Evolutionary conservation across 2,329 filamentous ascomycete species (phyloP).

Genomic region (Diatrype stigma): DNA sequence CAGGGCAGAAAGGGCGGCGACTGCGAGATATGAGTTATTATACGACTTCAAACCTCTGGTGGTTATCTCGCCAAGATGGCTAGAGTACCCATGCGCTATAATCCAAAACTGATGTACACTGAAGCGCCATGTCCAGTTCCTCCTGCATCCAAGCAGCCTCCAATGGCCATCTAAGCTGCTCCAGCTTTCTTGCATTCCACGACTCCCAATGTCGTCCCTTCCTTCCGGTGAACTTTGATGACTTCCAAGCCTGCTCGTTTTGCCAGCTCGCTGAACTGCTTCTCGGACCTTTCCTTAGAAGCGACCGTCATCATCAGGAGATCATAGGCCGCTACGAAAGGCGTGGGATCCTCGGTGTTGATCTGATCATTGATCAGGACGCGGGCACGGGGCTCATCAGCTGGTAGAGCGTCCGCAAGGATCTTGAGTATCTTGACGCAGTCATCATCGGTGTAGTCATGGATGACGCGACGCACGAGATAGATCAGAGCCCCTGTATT

Average conservation of each 20-base stretch:
- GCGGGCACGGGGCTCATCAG: slow-evolving; percentile 10
- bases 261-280: slow-evolving; percentile 9
- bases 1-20: too few relatives aligned
- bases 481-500: slow-evolving; percentile 26
- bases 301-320: slow-evolving; percentile 11
- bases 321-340: slow-evolving; percentile 10
- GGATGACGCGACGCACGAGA: slow-evolving; percentile 29
- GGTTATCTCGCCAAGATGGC: too few relatives aligned
- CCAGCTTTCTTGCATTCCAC: slow-evolving; percentile 12
- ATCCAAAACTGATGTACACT: too few relatives aligned
- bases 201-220: slow-evolving; percentile 6
- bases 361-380: slow-evolving; percentile 14
- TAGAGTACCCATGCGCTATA: too few relatives aligned
- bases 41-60: too few relatives aligned
- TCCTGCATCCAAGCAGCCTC: too few relatives aligned
- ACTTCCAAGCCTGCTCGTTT: slow-evolving; percentile 6
- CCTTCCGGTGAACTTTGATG: slow-evolving; percentile 9
- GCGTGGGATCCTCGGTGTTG: slow-evolving; percentile 9
- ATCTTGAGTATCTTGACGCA: slow-evolving; percentile 12
- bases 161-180: neutral
- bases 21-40: too few relatives aligned
- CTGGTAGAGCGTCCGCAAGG: slow-evolving; percentile 10
- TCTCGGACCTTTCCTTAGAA: slow-evolving; percentile 7
- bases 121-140: too few relatives aligned
- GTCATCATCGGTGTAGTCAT: slow-evolving; percentile 27